Evolutionary conservation across 306 rosid species (phyloP).

Genomic region (Ziziphus jujuba): DNA sequence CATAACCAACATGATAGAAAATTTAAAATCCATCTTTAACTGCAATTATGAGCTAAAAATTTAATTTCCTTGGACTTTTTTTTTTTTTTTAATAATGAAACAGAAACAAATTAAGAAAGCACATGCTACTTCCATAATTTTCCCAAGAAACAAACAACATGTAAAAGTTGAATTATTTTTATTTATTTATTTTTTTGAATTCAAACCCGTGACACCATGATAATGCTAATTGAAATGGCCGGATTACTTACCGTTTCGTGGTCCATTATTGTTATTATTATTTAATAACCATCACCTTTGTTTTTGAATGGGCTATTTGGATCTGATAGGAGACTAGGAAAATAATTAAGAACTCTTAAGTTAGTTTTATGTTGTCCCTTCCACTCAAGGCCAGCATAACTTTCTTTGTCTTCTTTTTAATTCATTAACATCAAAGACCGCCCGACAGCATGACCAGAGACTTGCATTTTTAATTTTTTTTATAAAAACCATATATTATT

Average conservation of each 20-base stretch:
- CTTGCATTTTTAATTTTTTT: conserved; percentile 39
- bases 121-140: conserved; percentile 6
- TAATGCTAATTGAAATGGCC: conserved; percentile 28
- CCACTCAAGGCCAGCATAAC: conserved; percentile 54
- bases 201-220: conserved; percentile 31
- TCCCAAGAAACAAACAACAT: conserved; percentile 21
- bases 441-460: conserved; percentile 60
- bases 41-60: conserved; percentile 4
- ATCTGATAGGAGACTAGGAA: conserved; percentile 31
- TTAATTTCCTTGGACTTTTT: too few relatives aligned
- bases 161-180: background rate
- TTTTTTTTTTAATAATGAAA: background rate
- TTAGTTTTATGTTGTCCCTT: conserved; percentile 45
- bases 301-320: conserved; percentile 17
- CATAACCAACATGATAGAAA: too few relatives aligned
- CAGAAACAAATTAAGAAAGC: conserved; percentile 8
- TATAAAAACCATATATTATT: background rate
- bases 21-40: background rate
- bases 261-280: conserved; percentile 21
- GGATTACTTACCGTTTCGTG: conserved; percentile 16
- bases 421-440: conserved; percentile 41
- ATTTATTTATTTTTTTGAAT: too few relatives aligned
- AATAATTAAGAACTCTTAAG: conserved; percentile 37
- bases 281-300: conserved; percentile 17
- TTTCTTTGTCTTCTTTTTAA: conserved; percentile 35